These are phyloP conservation scores for Rhodamnia argentea DNA, from an alignment of 345 rosid species.

Conservation along the genomic window DNA sequence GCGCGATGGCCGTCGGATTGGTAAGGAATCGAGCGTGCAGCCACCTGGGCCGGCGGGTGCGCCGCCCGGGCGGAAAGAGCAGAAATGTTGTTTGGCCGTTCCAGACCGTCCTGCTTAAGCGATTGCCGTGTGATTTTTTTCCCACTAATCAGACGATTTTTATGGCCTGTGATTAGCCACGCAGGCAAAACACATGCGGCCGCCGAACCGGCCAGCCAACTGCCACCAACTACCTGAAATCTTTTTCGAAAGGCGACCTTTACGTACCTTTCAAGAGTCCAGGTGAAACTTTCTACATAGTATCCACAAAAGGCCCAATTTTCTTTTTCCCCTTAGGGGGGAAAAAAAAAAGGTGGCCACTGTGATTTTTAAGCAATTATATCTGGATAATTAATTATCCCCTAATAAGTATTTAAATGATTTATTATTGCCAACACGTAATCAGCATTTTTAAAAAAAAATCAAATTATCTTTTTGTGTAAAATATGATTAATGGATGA, in stretches of 20 bases:
- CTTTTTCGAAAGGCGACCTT: neutral
- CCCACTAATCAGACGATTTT: neutral
- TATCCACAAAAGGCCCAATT: neutral
- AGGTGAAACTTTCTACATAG: neutral
- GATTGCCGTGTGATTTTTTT: neutral
- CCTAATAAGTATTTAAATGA: neutral
- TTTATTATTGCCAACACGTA: neutral
- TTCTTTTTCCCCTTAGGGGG: neutral
- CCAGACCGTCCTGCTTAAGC: neutral
- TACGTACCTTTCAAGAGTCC: neutral
- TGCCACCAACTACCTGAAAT: neutral
- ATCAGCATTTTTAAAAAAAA: neutral
- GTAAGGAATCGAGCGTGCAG: neutral
- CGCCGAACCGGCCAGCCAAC: neutral
- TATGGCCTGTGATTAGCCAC: neutral
- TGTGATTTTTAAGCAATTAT: neutral
- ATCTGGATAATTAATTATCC: neutral
- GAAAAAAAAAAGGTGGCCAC: neutral
- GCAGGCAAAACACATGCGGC: neutral
- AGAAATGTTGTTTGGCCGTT: neutral
- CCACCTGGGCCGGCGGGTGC: neutral
- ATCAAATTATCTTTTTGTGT: neutral
- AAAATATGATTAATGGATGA: neutral
- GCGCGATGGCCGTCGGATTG: neutral
- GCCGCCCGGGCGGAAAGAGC: neutral